Base-by-base conservation (phyloP, 352 stramenopile genomes). In the Phytophthora vignae region DNA sequence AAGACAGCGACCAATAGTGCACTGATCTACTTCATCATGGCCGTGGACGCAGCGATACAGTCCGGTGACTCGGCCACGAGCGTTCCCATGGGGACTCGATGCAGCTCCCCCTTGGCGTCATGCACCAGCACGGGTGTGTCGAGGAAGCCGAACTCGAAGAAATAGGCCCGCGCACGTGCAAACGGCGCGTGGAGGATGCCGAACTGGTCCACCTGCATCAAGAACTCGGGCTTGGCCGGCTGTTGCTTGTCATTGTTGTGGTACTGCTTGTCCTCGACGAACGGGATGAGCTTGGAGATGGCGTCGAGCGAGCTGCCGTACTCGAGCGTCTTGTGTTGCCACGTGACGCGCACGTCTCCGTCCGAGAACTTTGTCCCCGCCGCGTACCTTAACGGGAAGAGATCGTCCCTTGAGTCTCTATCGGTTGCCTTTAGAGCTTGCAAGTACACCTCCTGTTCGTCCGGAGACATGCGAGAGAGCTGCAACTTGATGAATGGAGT, bases 171-270 rank as follows among this genome's bases (percentile, higher is more conserved):
- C 17, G 85, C 93, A 25, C 82, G 79, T 8, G 90, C 93, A 66
- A 95, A 96, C 1, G 91, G 93, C 10, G 88, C 82, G 75, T 97
- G 91, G 5, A 90, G 74, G 29, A 98, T 88, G 25, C 91, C 93
- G 67, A 95, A 97, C 68, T 97, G 90, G 81, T 98, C 93, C 54
- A 90, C 89, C 54, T 96, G 88, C 14, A 94, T 71, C 31, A 97
- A 67, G 25, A 92, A 74, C 42, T 88, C 50, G 4, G 88, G 80
- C 11, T 60, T 54, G 1, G 60, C 64, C 1, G 7, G 29, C 9
- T 72, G 31, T 2, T 62, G 25, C 63, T 38, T 64, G 42, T 27
- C 22, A 1, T 27, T 27, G 22, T 4, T 27, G 22, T 61, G 64
- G 6, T 66, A 38, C 15, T 69, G 60, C 49, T 83, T 83, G 17